Base-by-base conservation (phyloP, 2,329 filamentous ascomycete species). In the Madurella fahalii region DNA sequence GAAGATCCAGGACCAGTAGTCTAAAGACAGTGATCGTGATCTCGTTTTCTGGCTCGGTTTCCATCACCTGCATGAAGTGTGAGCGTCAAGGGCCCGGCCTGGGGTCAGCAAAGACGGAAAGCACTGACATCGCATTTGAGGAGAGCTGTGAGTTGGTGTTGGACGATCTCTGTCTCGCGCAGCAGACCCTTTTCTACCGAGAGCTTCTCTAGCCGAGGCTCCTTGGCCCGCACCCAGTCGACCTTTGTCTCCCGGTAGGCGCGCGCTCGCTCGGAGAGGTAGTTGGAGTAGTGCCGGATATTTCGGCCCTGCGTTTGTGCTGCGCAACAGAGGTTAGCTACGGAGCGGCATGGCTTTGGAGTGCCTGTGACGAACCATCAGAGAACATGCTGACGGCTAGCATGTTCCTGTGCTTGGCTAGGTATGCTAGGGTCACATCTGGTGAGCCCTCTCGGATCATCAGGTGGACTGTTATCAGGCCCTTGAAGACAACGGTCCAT, bases 401-500 rank as follows among this genome's bases (percentile, higher is more conserved):
- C 69, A 90, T 83, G 64, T 87, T 89, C 52, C 90, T 87, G 68
- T 93, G 87, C 62, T 88, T 86, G 42, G 92, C 81, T 34, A 99
- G 81, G 66, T 90, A 96, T 58, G 84, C 81, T 61, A 99, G 78
- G 2, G 94, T 96, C 47, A 91, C 88, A 69, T 97, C 90, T 34
- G 87, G 85, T 60, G 92, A 87, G 51, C 94, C 94, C 74, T 99
- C 94, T 63, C 94, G 84, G 69, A 99, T 94, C 94, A 99, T 97
- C 58, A 97, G 77, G 71, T 99, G 94, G 45, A 95, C 85, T 47
- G 95, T 94, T 65, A 97, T 96, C 63, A 99, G 78, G 65, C 90
- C 87, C 77, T 99, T 99, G 85, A 96, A 96, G 61, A 96, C 93
- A 54, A 97, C 91, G n/a, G 94, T 99, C 94, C 94, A 99, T 78